Conservation (phyloP, 2,329 filamentous ascomycete genomes). For the Colletotrichum salicis region DNA sequence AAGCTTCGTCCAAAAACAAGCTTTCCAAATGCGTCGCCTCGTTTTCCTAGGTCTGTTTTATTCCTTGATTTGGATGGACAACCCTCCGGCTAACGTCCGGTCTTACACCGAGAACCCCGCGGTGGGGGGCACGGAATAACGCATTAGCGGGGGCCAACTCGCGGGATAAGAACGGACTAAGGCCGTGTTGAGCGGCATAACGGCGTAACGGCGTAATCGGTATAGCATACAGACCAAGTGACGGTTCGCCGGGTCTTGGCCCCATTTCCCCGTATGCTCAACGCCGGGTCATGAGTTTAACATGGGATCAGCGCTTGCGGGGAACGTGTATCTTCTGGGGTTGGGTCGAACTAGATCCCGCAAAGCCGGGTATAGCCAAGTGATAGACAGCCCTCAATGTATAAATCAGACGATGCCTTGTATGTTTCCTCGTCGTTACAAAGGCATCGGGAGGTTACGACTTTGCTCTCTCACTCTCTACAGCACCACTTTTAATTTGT, state of each 20-base stretch:
- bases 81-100: neutral
- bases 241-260: constrained; percentile 13
- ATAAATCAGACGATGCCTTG: neutral
- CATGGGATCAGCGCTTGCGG: constrained; percentile 9
- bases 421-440: neutral
- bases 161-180: constrained; percentile 7
- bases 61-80: neutral
- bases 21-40: neutral
- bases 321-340: constrained; percentile 13
- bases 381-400: neutral
- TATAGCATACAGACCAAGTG: constrained; percentile 26
- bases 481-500: neutral
- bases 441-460: neutral
- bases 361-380: constrained; percentile 5
- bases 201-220: constrained; percentile 25
- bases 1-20: neutral
- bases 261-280: neutral
- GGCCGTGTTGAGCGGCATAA: constrained; percentile 4
- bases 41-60: constrained; percentile 5
- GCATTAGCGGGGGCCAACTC: constrained; percentile 5
- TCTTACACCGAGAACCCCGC: constrained; percentile 16
- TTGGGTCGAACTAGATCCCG: constrained; percentile 7
- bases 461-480: neutral
- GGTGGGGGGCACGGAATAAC: constrained; percentile 25
- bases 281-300: neutral